phyloP scores from a whole-genome alignment of 1,139 yeast genomes.

The Pichia sp. region DNA sequence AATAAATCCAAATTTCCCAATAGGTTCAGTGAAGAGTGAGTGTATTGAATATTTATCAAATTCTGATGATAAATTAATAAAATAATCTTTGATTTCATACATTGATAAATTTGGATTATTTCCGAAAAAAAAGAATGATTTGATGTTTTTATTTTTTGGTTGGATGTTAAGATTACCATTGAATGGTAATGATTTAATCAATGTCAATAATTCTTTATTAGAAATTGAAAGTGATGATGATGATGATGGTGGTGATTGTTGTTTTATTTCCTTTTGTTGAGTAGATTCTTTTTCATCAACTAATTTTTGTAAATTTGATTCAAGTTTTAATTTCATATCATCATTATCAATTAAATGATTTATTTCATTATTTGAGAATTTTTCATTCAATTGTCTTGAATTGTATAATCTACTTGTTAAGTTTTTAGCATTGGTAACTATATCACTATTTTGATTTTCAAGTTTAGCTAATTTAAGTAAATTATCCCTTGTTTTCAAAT shows the following conservation, averaged over 20 bases:
- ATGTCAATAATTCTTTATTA: slow-evolving; percentile 40
- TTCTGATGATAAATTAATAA: slow-evolving; percentile 35
- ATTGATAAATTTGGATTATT: slow-evolving; percentile 62
- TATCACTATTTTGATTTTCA: slow-evolving; percentile 33
- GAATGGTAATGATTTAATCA: slow-evolving; percentile 53
- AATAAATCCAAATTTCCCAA: slow-evolving; percentile 61
- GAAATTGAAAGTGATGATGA: slow-evolving; percentile 3
- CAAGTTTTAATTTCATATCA: slow-evolving; percentile 20
- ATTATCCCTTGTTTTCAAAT: slow-evolving; percentile 72
- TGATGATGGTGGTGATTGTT: too few relatives aligned
- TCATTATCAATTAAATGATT: slow-evolving; percentile 30
- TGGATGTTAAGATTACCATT: slow-evolving; percentile 42
- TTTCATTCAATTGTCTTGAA: slow-evolving; percentile 43
- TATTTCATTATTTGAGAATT: slow-evolving; percentile 19
- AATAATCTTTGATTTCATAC: slow-evolving; percentile 45
- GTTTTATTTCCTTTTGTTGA: neutral
- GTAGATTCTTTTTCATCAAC: slow-evolving; percentile 3
- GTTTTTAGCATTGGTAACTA: slow-evolving; percentile 34
- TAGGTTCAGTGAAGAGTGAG: slow-evolving; percentile 48
- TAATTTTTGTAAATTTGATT: slow-evolving; percentile 16
- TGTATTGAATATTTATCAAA: slow-evolving; percentile 22
- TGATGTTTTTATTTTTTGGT: slow-evolving; percentile 38
- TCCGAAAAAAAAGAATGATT: slow-evolving; percentile 69
- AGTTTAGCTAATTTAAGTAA: slow-evolving; percentile 71
- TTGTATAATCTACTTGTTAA: slow-evolving; percentile 46